phyloP scores from a whole-genome alignment of 441 rosid species.

The Codiaeum variegatum region DNA sequence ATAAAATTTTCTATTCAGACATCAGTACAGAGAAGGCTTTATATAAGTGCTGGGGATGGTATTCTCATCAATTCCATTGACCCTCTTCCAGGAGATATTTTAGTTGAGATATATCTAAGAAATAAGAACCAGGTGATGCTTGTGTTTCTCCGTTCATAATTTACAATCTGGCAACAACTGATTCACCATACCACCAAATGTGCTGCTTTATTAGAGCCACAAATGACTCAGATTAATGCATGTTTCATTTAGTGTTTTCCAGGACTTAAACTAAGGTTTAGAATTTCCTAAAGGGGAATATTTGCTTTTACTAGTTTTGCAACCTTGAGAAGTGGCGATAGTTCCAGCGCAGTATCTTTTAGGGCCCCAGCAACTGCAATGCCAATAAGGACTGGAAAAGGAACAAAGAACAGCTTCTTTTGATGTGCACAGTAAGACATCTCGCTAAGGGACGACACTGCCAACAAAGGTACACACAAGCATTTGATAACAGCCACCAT shows the following conservation, averaged over 20 bases:
- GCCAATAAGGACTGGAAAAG: constrained; percentile 70
- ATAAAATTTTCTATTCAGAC: no score
- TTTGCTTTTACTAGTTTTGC: constrained; percentile 8
- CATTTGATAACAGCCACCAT: constrained; percentile 55
- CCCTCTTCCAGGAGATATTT: not conserved
- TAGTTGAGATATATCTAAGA: not conserved
- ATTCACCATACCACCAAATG: not conserved
- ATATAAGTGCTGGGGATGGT: no score
- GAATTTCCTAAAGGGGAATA: constrained; percentile 15
- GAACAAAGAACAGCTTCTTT: constrained; percentile 60
- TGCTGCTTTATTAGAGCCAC: not conserved
- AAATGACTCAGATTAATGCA: not conserved
- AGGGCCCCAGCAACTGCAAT: constrained; percentile 50
- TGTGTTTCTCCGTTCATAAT: not conserved
- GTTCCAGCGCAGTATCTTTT: constrained; percentile 52
- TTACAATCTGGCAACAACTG: not conserved
- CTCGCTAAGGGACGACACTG: constrained; percentile 75
- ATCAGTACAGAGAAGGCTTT: no score
- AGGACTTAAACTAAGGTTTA: not conserved
- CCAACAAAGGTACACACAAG: constrained; percentile 60
- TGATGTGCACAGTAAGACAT: constrained; percentile 93
- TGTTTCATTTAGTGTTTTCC: not conserved
- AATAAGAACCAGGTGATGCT: not conserved
- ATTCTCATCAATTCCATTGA: not conserved
- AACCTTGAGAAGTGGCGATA: constrained; percentile 78